Base-by-base conservation (phyloP, 306 rosid species). In the Macrotyloma uniflorum region DNA sequence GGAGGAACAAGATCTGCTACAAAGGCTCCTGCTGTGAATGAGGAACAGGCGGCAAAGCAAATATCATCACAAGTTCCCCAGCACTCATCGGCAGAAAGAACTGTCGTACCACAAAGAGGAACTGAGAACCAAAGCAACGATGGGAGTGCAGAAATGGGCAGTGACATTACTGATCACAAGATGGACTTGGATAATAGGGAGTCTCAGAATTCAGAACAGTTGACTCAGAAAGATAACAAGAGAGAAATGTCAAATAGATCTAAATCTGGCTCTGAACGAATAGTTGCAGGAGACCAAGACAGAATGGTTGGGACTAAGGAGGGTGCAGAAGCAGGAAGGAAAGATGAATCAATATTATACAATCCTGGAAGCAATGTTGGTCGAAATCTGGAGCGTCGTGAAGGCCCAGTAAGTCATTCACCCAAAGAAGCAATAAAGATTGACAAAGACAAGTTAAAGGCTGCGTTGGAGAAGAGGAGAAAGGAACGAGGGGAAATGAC, bases 391-490 rank as follows among this genome's bases (percentile, higher is more conserved):
- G 86, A 85, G 77, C 79, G 45, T 70, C 58, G 70, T 15, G 96
- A 86, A 51, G 85, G 89, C 47, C 77, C 85, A 13, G 50, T 86
- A 6, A 80, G 88, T 30, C 91, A 84, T 58, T 85, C 96, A 40
- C 97, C 97, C 70, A 93, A 83, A 46, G 96, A 92, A 57, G 97
- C 83, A n/a, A 91, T 91, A 22, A 90, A 90, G 78, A 94, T 95
- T 69, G 97, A 93, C 79, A 88, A 79, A 74, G 93, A 91, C 84
- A 95, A 93, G 82, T 79, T 95, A 58, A 91, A 91, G 93, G 98
- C 98, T 50, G 97, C 95, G 4, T 24, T 92, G 67, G 98, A 92
- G 82, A 95, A 91, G 83, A 80, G 92, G 74, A 95, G 89, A 88
- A 95, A 88, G 84, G 84, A 87, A 11, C 78, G 85, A 22, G 90